Evolutionary conservation across 2,329 filamentous ascomycete species (phyloP), one percentile per base, ranked within the genome.

Genomic region (Hirsutella rhossiliensis): DNA sequence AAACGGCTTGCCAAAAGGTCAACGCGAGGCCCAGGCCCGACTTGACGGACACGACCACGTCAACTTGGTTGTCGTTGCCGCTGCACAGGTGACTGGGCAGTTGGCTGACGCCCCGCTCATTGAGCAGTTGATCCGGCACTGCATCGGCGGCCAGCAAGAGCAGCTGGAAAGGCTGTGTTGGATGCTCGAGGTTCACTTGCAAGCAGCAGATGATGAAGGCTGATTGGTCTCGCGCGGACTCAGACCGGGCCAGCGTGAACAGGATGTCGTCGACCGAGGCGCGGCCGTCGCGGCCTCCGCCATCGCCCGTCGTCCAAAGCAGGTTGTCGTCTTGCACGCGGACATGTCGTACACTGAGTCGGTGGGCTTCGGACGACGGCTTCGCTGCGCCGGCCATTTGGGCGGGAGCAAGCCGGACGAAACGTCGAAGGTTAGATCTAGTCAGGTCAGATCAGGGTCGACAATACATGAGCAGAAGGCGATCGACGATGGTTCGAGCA

Each of bases 21-120:
- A 64, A 57, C 0, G 82, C 79, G 13, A 68, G 65, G 1, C 76
- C 72, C 1, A 72, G 73, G 13, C 84, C 84, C 0, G 84, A 85
- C 18, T 67, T 66, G 0, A 73, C 79, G 1, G 84, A 88, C 17
- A 88, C 69, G 19, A 89, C 59, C 17, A 87, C 67, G 52, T 85
- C 72, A n/a, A 81, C 58, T 12, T 61, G 42, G 30, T 53, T 56
- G n/a, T 44, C 45, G 12, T 45, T 37, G 4, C 40, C 46, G 12
- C 50, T 46, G 29, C 45, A 48, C 3, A 67, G 57, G 47, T 73
- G 60, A 2, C 51, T 40, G 0, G 74, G 73, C 7, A 68, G 46
- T 4, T 51, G 50, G 4, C 47, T 42, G 13, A 73, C 49, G 20
- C 67, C 49, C 45, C 67, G 62, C 6, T 52, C 52, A 15, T 60